Evolutionary conservation across 441 rosid species (phyloP), one percentile per base, ranked within the genome.

Genomic region (Pelargonium cotyledonis): DNA sequence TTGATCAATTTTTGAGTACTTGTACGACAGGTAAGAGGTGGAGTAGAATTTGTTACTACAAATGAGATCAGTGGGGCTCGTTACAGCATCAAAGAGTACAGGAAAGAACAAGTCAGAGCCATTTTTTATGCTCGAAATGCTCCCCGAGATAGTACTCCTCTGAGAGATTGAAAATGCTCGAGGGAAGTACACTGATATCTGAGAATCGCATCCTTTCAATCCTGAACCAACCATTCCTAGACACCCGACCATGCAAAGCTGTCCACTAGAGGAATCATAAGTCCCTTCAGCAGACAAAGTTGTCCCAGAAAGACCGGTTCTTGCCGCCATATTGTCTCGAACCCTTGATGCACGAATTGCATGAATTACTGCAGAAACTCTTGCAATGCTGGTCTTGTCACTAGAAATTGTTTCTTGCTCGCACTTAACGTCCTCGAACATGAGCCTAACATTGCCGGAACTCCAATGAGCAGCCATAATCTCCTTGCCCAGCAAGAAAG

Each of bases 201-300:
- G 35, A 44, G 53, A 51, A 40, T 65, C 6, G 38, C 68, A 69
- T 11, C 60, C 64, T 10, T 49, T 16, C 8, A 65, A 8, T 44
- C 63, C 68, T 15, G 76, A 41, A 72, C 68, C 31, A 57, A 9
- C 72, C 40, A 7, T 71, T 12, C 55, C n/a, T 6, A 38, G 64
- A 29, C 71, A 66, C 3, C 69, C 76, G 21, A 66, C 11, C 80
- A 73, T 77, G 65, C 65, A 73, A 31, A 72, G 72, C 60, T 77
- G 58, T 15, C 69, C 69, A 1, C 40, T 72, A 1, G 63, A 53
- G 9, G 71, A 53, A 69, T 72, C 55, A 66, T 71, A 72, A 15
- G 31, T 61, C 23, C 76, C 80, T 64, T 72, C 74, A 12, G 80
- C 72, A 23, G 46, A 55, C 26, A 69, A 65, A 18, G 65, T 63